These are phyloP conservation scores for Nakazawaea wyomingensis DNA, from an alignment of 805 yeast species.

Conservation along the genomic window DNA sequence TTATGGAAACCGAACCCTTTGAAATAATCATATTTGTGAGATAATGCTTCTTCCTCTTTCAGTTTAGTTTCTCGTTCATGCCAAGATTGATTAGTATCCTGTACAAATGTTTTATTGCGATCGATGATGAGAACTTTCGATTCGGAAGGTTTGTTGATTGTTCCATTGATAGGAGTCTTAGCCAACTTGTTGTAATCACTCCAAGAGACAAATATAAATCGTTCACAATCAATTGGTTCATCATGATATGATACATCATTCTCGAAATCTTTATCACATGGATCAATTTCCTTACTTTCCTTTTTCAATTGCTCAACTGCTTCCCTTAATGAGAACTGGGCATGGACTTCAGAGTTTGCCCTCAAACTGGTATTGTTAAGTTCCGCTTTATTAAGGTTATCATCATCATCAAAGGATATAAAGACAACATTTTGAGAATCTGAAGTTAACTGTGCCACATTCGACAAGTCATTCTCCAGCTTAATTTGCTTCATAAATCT, in stretches of 20 bases:
- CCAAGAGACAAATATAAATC: constrained; percentile 10
- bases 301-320: constrained; percentile 2
- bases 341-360: neutral
- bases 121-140: neutral
- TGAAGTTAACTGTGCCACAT: too few relatives aligned
- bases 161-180: neutral
- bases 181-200: neutral
- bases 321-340: constrained; percentile 4
- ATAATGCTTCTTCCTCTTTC: neutral
- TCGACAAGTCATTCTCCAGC: neutral
- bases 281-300: neutral
- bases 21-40: neutral
- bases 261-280: constrained; percentile 10
- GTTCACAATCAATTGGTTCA: constrained; percentile 10
- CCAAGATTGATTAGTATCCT: neutral
- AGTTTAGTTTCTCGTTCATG: too few relatives aligned
- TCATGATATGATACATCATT: constrained; percentile 7
- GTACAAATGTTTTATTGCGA: neutral
- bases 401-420: neutral
- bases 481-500: neutral
- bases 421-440: neutral
- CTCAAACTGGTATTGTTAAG: too few relatives aligned
- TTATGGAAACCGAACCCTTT: neutral
- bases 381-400: neutral
- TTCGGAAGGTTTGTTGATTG: neutral